A percentile compares a stretch with the other conserved stretches of the same genome.
These are phyloP conservation scores for Litchi chinensis DNA, from an alignment of 345 rosid genomes.

Conservation along the genomic window DNA sequence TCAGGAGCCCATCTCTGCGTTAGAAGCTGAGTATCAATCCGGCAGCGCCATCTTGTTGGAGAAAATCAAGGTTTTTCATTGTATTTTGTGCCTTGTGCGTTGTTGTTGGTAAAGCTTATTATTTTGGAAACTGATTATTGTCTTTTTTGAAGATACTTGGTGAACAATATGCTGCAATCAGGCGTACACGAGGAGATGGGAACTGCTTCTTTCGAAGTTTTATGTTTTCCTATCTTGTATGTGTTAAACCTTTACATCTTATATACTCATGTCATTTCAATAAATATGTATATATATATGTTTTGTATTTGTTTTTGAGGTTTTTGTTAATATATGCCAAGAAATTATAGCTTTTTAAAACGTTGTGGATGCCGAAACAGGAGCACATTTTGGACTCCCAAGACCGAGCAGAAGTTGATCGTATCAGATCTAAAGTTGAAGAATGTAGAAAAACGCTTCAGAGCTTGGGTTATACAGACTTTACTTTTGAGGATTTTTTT, in stretches of 20 bases:
- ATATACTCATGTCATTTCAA: not conserved
- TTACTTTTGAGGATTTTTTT: constrained; percentile 97
- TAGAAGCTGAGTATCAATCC: constrained; percentile 82
- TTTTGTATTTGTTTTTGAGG: not conserved
- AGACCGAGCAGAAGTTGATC: constrained; percentile 81
- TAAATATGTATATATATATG: not conserved
- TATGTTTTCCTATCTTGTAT: constrained; percentile 96
- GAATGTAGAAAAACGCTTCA: constrained; percentile 91
- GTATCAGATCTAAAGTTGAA: constrained; percentile 78
- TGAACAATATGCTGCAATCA: constrained; percentile 68
- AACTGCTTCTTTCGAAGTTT: constrained; percentile 97
- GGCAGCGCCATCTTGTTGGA: constrained; percentile 89
- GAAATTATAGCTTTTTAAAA: constrained; percentile 19
- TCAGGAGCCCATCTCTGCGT: constrained; percentile 87
- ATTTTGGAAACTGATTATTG: not conserved
- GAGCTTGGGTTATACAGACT: constrained; percentile 85
- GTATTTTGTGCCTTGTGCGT: not conserved
- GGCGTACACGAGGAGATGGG: constrained; percentile 98
- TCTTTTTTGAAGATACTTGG: constrained; percentile 57
- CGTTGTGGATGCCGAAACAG: constrained; percentile 36
- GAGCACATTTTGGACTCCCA: constrained; percentile 86
- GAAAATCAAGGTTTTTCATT: constrained; percentile 75
- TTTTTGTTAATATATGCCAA: constrained; percentile 17
- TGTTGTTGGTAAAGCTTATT: constrained; percentile 1
- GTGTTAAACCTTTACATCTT: constrained; percentile 21